Conservation (phyloP, 2,329 filamentous ascomycete species). For the Knufia fluminis region DNA sequence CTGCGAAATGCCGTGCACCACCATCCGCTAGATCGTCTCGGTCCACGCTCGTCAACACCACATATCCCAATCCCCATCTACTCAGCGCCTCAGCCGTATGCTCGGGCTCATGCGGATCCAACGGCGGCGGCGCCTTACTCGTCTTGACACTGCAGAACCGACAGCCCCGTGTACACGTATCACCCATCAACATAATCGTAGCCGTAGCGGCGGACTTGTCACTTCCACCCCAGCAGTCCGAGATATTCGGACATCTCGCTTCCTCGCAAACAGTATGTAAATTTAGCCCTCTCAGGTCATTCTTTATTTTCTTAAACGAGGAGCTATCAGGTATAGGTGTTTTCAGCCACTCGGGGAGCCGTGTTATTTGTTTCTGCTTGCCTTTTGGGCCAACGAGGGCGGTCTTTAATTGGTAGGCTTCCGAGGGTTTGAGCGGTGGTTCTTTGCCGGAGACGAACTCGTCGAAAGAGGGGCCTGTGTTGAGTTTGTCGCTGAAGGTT, state of each 20-base stretch:
- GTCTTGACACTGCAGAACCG: conserved; percentile 98
- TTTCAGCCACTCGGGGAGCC: conserved; percentile 90
- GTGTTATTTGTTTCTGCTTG: conserved; percentile 57
- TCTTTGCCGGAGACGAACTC: conserved; percentile 49
- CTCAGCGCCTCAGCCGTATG: conserved; percentile 88
- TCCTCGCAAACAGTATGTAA: conserved; percentile 97
- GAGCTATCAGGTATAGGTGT: conserved; percentile 79
- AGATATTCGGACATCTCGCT: conserved; percentile 93
- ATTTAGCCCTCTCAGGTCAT: conserved; percentile 77
- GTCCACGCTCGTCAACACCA: conserved; percentile 88
- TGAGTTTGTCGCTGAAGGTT: conserved; percentile 53
- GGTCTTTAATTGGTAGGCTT: conserved; percentile 53
- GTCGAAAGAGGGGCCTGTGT: conserved; percentile 54
- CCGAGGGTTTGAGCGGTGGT: conserved; percentile 35
- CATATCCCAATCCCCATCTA: conserved; percentile 90
- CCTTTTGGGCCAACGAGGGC: conserved; percentile 53
- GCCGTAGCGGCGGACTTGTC: conserved; percentile 86
- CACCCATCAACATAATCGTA: conserved; percentile 99
- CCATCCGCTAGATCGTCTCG: conserved; percentile 86
- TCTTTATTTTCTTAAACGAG: conserved; percentile 92
- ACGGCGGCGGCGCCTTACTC: conserved; percentile 60
- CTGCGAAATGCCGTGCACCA: conserved; percentile 79
- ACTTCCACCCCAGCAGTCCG: conserved; percentile 91
- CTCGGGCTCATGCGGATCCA: conserved; percentile 94
- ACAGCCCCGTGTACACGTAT: conserved; percentile 93